Evolutionary conservation across 2,329 filamentous ascomycete genomes (phyloP).

Genomic region (Aspergillus pseudoterreus): DNA sequence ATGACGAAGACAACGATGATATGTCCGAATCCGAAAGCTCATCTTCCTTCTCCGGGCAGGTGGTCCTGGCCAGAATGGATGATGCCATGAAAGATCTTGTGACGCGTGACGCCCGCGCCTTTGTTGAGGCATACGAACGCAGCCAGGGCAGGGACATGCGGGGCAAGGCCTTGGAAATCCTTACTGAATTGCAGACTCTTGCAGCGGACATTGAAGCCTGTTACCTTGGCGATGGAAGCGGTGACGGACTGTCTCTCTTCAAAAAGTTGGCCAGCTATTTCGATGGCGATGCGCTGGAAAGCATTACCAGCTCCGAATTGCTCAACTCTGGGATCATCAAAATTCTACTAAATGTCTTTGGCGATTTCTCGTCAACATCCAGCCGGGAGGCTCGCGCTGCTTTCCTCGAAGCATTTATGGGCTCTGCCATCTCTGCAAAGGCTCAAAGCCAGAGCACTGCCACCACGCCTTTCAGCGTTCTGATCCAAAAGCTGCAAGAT

Average conservation of each 20-base stretch:
- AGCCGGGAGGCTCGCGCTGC: conserved; percentile 64
- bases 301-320: conserved; percentile 91
- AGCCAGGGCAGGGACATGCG: conserved; percentile 71
- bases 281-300: conserved; percentile 81
- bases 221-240: conserved; percentile 52
- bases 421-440: conserved; percentile 58
- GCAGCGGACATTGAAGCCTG: conserved; percentile 68
- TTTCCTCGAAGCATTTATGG: conserved; percentile 93
- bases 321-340: conserved; percentile 87
- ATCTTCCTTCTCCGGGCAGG: conserved; percentile 47
- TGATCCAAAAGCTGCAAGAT: conserved; percentile 93
- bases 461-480: conserved; percentile 79
- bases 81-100: conserved; percentile 67
- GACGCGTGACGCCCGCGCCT: conserved; percentile 71
- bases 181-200: conserved; percentile 68
- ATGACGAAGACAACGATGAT: conserved; percentile 46
- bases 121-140: conserved; percentile 77
- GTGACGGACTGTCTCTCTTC: conserved; percentile 65
- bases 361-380: conserved; percentile 54
- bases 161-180: conserved; percentile 71
- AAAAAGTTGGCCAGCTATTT: conserved; percentile 76
- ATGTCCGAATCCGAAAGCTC: conserved; percentile 68
- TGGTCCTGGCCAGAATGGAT: conserved; percentile 36
- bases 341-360: conserved; percentile 77
- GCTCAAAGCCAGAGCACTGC: conserved; percentile 63